These are phyloP conservation scores for Sphaerulina musiva DNA, from an alignment of 2,329 filamentous ascomycete genomes.

Conservation along the genomic window DNA sequence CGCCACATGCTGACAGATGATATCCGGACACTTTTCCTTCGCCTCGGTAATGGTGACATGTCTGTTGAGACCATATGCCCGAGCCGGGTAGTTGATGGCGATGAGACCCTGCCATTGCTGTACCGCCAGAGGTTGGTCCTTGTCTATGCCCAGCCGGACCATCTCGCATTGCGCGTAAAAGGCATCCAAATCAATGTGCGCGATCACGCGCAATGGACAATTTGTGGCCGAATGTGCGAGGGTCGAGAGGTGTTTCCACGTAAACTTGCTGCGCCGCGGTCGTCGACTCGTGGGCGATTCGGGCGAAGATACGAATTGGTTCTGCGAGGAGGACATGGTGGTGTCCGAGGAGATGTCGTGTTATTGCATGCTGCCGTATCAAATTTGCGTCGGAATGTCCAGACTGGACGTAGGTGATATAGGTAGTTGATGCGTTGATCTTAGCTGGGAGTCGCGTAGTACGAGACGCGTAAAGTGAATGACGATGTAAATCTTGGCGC, in stretches of 20 bases:
- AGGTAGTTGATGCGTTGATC: no score
- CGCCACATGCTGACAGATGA: slow-evolving; percentile 86
- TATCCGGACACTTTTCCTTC: slow-evolving; percentile 73
- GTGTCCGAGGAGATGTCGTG: not conserved
- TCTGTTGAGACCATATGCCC: slow-evolving; percentile 69
- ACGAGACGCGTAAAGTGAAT: not conserved
- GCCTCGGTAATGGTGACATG: slow-evolving; percentile 77
- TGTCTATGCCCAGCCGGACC: slow-evolving; percentile 67
- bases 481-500: not conserved
- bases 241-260: slow-evolving; percentile 72
- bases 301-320: slow-evolving; percentile 29
- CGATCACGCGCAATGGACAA: slow-evolving; percentile 77
- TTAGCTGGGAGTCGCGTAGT: not conserved
- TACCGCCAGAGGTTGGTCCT: slow-evolving; percentile 77
- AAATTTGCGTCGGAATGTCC: not conserved
- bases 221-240: slow-evolving; percentile 64
- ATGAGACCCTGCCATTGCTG: slow-evolving; percentile 95
- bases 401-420: not conserved
- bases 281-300: slow-evolving; percentile 22
- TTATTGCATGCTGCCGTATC: slow-evolving; percentile 10
- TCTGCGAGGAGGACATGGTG: slow-evolving; percentile 21
- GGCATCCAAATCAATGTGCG: slow-evolving; percentile 91
- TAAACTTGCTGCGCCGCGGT: slow-evolving; percentile 62
- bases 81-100: slow-evolving; percentile 90
- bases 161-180: slow-evolving; percentile 96